Conservation (phyloP, 2,329 filamentous ascomycete genomes). For the Aspergillus luchuensis region DNA sequence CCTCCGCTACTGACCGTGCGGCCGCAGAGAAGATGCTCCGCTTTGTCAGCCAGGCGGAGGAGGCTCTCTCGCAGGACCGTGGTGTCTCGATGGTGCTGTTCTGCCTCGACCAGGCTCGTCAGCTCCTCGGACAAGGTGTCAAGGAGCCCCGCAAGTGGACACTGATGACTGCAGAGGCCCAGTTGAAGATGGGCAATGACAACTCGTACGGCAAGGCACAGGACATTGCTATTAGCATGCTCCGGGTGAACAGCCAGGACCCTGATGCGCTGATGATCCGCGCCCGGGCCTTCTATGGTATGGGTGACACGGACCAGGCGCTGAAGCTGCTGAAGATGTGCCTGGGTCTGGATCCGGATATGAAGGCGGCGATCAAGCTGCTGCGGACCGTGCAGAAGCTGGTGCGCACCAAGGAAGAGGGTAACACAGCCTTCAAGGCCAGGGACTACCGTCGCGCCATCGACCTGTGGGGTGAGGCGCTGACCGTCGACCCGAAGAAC, state of each 20-base stretch:
- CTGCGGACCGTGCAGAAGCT: constrained; percentile 88
- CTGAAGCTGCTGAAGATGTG: constrained; percentile 90
- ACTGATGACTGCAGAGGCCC: constrained; percentile 86
- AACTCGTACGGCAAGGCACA: constrained; percentile 91
- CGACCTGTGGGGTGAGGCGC: constrained; percentile 77
- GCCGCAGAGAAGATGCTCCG: constrained; percentile 82
- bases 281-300: constrained; percentile 82
- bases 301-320: constrained; percentile 94
- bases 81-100: constrained; percentile 89
- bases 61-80: constrained; percentile 71
- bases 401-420: constrained; percentile 89
- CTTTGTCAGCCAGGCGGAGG: constrained; percentile 77
- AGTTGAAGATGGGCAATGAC: constrained; percentile 85
- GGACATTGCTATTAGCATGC: constrained; percentile 83
- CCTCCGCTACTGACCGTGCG: constrained; percentile 81
- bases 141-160: constrained; percentile 89
- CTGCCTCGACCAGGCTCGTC: constrained; percentile 87
- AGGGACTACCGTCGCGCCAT: constrained; percentile 78
- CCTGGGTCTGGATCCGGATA: constrained; percentile 87
- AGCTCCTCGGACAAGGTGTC: constrained; percentile 72
- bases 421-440: constrained; percentile 86
- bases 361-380: constrained; percentile 83
- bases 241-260: constrained; percentile 85
- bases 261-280: constrained; percentile 90
- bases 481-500: constrained; percentile 84